Evolutionary conservation across 1,284 basidiomycete genomes (phyloP), one percentile per base, ranked within the genome.

Genomic region (Flammula alnicola): DNA sequence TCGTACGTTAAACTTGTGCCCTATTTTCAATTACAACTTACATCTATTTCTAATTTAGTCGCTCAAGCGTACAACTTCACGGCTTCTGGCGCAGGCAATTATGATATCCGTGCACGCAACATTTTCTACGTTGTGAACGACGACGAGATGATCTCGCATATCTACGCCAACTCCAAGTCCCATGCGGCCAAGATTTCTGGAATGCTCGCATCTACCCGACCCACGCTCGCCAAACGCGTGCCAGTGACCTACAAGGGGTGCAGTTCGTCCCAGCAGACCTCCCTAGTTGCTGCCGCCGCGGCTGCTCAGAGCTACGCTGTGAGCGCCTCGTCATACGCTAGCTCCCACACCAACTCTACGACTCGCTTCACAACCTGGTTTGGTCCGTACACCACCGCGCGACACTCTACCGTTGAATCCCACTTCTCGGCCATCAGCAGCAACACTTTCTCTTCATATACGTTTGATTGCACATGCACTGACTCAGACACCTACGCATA

Each of bases 341-440:
- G n/a, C n/a, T n/a, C n/a, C n/a, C n/a, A n/a, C n/a, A n/a, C n/a
- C n/a, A n/a, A n/a, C n/a, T n/a, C n/a, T n/a, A n/a, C n/a, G n/a
- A n/a, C n/a, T 20, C 68, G 73, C 38, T 76, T 67, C 60, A 68
- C 62, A 26, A 73, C 71, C 17, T 76, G 75, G 74, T 76, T 75
- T 58, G 74, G 74, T 25, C 53, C 67, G 6, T 75, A 64, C 59
- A 63, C 61, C 20, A 44, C 46, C 39, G 41, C 63, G 25, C 70
- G 68, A 42, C 65, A 67, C 54, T 61, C 25, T 51, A 73, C 67
- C 25, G 68, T 74, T 49, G 51, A 57, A 17, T 61, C 55, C 44
- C 72, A 74, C 60, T 75, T 59, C 64, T 47, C 51, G 11, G 63
- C 63, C 41, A 62, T 73, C 43, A 49, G 43, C 27, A 40, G 38